Evolutionary conservation across 2,329 filamentous ascomycete genomes (phyloP).

Genomic region (Dactylellina haptotyla): DNA sequence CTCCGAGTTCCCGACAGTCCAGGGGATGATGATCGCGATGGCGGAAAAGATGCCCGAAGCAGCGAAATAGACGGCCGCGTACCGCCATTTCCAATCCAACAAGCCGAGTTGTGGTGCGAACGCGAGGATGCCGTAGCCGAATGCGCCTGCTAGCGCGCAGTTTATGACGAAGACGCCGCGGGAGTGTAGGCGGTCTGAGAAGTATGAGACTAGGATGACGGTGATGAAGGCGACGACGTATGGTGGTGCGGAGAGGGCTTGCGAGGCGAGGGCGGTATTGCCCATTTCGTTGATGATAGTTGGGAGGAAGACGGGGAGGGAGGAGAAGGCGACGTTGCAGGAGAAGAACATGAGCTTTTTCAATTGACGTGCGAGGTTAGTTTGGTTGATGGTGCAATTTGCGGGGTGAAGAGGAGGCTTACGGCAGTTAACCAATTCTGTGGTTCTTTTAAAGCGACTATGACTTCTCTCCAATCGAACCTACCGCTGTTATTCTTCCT

Average conservation of each 20-base stretch:
- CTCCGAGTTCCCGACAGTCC: conserved; percentile 76
- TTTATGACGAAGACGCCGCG: conserved; percentile 70
- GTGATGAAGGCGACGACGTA: conserved; percentile 75
- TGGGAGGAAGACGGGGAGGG: conserved; percentile 73
- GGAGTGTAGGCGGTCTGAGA: conserved; percentile 74
- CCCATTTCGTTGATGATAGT: conserved; percentile 74
- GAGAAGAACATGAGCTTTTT: conserved; percentile 68
- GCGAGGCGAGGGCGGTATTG: conserved; percentile 73
- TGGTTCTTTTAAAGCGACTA: conserved; percentile 64
- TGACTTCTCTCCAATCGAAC: conserved; percentile 64
- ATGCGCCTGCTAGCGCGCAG: conserved; percentile 69
- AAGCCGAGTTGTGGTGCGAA: conserved; percentile 62
- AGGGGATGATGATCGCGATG: conserved; percentile 76
- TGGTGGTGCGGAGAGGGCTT: conserved; percentile 77
- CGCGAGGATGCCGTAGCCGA: conserved; percentile 74
- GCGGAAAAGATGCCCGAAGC: conserved; percentile 73
- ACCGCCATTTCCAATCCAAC: conserved; percentile 60
- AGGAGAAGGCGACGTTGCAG: conserved; percentile 73
- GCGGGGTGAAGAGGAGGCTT: conserved; percentile 1
- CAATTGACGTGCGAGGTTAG: neutral
- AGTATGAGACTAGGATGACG: conserved; percentile 70
- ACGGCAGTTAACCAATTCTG: conserved; percentile 61
- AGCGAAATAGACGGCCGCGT: conserved; percentile 66
- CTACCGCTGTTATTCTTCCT: conserved; percentile 52
- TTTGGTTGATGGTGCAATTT: neutral